Percentiles rank a stretch among this genome's conserved stretches.
Evolutionary conservation across 208 protist genomes (phyloP).

Genomic region (Crithidia mellificae): DNA sequence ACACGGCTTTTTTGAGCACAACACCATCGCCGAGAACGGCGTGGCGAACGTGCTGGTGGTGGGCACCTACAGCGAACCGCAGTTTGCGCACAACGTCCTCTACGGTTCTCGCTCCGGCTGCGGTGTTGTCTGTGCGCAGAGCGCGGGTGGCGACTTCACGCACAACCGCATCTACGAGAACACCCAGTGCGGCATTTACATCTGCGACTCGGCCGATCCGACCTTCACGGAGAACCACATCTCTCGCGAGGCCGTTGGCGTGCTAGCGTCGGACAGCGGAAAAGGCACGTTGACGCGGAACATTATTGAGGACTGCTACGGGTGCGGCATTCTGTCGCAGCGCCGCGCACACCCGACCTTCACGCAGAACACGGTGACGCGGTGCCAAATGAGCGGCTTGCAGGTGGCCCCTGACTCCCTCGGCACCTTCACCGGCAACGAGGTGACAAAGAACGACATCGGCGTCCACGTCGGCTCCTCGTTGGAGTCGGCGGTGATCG

Average conservation of each 20-base stretch:
- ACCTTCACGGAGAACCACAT: slow-evolving; percentile 54
- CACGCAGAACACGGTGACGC: slow-evolving; percentile 50
- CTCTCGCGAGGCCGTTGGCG: slow-evolving; percentile 58
- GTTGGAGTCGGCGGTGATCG: slow-evolving; percentile 42
- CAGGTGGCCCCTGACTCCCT: slow-evolving; percentile 52
- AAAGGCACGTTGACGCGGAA: slow-evolving; percentile 65
- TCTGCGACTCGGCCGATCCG: slow-evolving; percentile 54
- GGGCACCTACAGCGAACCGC: slow-evolving; percentile 55
- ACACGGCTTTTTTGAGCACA: slow-evolving; percentile 67
- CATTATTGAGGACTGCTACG: slow-evolving; percentile 57
- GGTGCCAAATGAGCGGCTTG: slow-evolving; percentile 59
- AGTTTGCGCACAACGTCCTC: slow-evolving; percentile 57
- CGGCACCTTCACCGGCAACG: slow-evolving; percentile 59
- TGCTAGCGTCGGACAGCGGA: slow-evolving; percentile 68
- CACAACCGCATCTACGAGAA: slow-evolving; percentile 75
- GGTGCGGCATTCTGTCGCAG: slow-evolving; percentile 69
- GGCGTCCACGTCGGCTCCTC: slow-evolving; percentile 77
- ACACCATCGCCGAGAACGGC: slow-evolving; percentile 65
- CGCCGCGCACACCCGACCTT: slow-evolving; percentile 58
- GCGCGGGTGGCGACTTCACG: slow-evolving; percentile 45
- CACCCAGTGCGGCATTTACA: slow-evolving; percentile 65
- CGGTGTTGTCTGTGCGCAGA: slow-evolving; percentile 60
- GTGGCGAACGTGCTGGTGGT: slow-evolving; percentile 73
- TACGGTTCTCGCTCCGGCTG: slow-evolving; percentile 50
- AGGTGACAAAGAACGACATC: slow-evolving; percentile 70